Evolutionary conservation across 306 rosid genomes (phyloP), one percentile per base, ranked within the genome.

Genomic region (Hylodesmum podocarpum): DNA sequence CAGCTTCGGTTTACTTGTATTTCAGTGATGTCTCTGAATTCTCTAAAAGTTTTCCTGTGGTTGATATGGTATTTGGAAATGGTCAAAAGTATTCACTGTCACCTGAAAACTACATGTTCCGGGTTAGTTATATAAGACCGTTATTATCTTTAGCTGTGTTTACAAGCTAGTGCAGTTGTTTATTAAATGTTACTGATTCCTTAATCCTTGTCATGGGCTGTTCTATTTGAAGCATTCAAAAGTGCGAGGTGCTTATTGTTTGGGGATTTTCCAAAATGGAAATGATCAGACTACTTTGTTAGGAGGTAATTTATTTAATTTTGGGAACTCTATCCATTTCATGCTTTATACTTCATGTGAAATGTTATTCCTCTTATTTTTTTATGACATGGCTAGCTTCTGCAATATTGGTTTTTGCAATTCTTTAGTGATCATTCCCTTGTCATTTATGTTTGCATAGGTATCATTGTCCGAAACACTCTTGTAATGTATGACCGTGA

Each of bases 61-160:
- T 96, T 84, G 97, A 92, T 81, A 86, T 96, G 98, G 87, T 92
- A 77, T 96, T 96, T 82, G 90, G 86, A 55, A 87, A 88, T 70
- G 97, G 91, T 64, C 80, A 88, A 2, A 96, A 91, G 86, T 75
- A 89, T 31, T 82, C 91, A 18, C 87, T 96, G 54, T 81, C 97
- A 33, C 98, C 99, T 77, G 99, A 96, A 82, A 96, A 96, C 81
- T 92, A 96, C 84, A 80, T 96, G 79, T 96, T 96, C 73, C 89
- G 87, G 86, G 98, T 96, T 76, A 84, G 89, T 81, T 70, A 57
- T 73, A 43, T 19, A n/a, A 12, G 25, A 27, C 47, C 13, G 21
- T 34, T 71, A 16, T 50, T 59, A 57, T 64, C 50, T 75, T 78
- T 33, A 72, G 6, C 62, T 33, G 74, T 51, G 64, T 72, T 72